Evolutionary conservation across 73 alveolate genomes (phyloP).

Genomic region (Breviolum minutum): DNA sequence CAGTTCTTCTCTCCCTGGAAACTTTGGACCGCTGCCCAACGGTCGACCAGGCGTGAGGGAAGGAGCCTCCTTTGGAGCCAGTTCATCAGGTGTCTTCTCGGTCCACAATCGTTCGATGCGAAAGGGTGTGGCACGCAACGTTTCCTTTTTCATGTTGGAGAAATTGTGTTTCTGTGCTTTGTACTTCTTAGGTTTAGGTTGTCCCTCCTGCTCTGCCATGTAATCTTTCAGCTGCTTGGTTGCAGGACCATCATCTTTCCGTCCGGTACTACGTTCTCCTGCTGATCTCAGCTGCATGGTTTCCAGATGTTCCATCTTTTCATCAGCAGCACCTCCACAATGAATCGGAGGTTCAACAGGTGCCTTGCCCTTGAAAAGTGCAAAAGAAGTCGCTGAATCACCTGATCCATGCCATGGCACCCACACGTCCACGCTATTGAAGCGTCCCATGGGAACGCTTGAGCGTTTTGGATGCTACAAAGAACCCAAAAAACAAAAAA

Average conservation of each 20-base stretch:
- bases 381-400: slow-evolving; percentile 21
- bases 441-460: neutral
- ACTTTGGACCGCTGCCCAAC: slow-evolving; percentile 69
- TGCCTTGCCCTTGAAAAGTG: slow-evolving; percentile 49
- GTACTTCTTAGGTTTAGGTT: neutral
- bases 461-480: too few species aligned
- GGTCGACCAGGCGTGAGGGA: slow-evolving; percentile 55
- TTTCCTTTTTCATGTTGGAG: slow-evolving; percentile 60
- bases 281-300: slow-evolving; percentile 87
- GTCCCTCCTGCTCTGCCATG: slow-evolving; percentile 77
- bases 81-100: slow-evolving; percentile 74
- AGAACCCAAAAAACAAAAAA: too few species aligned
- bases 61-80: slow-evolving; percentile 7
- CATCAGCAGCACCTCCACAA: slow-evolving; percentile 70
- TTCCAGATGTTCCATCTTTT: slow-evolving; percentile 65
- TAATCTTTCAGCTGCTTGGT: slow-evolving; percentile 62
- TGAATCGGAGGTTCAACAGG: slow-evolving; percentile 88
- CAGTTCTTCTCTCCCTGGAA: slow-evolving; percentile 74
- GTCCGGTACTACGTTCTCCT: slow-evolving; percentile 78
- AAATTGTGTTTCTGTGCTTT: slow-evolving; percentile 27
- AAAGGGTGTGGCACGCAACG: slow-evolving; percentile 38
- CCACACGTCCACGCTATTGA: neutral
- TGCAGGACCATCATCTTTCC: slow-evolving; percentile 61
- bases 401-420: neutral
- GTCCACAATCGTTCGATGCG: slow-evolving; percentile 56